Base-by-base conservation (phyloP, 345 rosid genomes). In the Melaleuca alternifolia region DNA sequence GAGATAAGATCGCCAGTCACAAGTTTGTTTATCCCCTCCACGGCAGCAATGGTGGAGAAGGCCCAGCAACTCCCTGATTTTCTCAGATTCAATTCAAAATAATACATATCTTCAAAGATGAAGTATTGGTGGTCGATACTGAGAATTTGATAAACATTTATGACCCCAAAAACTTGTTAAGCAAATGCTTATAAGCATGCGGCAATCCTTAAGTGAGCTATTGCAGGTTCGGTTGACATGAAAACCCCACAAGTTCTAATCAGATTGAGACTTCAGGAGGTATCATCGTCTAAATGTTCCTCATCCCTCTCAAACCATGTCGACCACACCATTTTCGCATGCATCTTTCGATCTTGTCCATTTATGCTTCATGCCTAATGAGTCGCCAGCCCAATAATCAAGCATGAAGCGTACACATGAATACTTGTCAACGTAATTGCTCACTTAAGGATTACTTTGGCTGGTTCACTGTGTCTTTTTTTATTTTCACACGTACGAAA, bases 41-140 rank as follows among this genome's bases (percentile, higher is more conserved):
- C 99, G 0, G 97, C 93, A 23, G 95, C 97, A 65, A 97, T 85
- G 1, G 99, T 87, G 77, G 99, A 94, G 87, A 97, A 97, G 4
- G 99, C 99, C 99, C 99, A 97, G 92, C 99, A 97, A 79, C 98
- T 94, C 93, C 99, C 99, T 96, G 81, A 71, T 71, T 71, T 71
- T 18, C 37, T 18, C 48, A 37, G 13, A 71, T 37, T 37, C 81
- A 71, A 71, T 71, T 18, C 26, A 71, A 71, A 71, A 10, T 48
- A 71, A 71, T 71, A 18, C 13, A 1, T 71, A 71, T 71, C 81
- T 37, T 71, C 3, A 1, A 18, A 37, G 21, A 18, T 5, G 26
- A 71, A 65, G 48, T 71, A 71, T 37, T 5, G 1, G 14, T 20
- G 26, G 7, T 71, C 81, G 18, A 18, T 9, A 30, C 20, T 9